Conservation (phyloP, 352 stramenopile species). For the Bremia lactucae region DNA sequence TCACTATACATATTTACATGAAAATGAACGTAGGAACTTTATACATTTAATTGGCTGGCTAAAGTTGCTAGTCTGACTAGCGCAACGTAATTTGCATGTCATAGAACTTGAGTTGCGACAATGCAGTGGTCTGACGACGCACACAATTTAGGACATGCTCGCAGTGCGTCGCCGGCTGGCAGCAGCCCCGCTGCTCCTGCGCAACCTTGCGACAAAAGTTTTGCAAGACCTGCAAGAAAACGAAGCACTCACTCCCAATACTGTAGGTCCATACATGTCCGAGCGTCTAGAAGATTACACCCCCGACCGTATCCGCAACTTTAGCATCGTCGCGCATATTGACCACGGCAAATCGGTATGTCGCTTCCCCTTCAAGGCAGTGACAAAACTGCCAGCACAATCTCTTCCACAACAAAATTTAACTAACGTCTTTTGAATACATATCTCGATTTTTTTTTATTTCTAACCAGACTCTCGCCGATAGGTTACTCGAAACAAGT, state of each 20-base stretch:
- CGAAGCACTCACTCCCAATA: constrained; percentile 27
- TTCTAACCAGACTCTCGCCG: constrained; percentile 64
- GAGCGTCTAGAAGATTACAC: constrained; percentile 45
- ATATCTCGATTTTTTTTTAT: constrained; percentile 2
- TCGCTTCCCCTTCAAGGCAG: constrained; percentile 1
- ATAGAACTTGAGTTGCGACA: too few species aligned
- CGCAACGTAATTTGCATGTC: too few species aligned
- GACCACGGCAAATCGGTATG: constrained; percentile 86
- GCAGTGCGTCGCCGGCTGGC: constrained; percentile 7
- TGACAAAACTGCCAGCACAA: constrained; percentile 5
- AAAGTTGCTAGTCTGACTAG: too few species aligned
- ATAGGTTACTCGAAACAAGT: constrained; percentile 83
- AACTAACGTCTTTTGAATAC: neutral
- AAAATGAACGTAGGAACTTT: too few species aligned
- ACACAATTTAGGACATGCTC: too few species aligned
- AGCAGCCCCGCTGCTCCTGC: constrained; percentile 1
- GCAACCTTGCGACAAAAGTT: constrained; percentile 4
- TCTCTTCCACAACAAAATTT: too few species aligned
- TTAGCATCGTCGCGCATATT: constrained; percentile 88
- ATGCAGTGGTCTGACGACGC: too few species aligned
- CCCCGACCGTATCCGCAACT: constrained; percentile 82
- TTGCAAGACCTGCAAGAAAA: constrained; percentile 5
- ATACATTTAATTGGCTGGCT: too few species aligned
- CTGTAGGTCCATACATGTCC: constrained; percentile 50
- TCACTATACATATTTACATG: too few species aligned